Conservation (phyloP, 495 filamentous ascomycete species). For the Aspergillus cavernicola region DNA sequence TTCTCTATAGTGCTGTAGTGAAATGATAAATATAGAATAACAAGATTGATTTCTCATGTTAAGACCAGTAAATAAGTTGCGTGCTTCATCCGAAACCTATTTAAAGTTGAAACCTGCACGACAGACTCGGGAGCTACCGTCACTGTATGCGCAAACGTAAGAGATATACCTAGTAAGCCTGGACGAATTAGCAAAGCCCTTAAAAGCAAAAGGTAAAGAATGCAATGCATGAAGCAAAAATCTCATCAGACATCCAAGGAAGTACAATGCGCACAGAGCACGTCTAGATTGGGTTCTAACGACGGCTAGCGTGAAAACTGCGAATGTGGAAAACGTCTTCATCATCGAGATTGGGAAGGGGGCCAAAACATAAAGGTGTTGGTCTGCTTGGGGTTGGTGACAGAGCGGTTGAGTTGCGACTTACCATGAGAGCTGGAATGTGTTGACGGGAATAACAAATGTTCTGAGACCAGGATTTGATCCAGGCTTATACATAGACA, state of each 20-base stretch:
- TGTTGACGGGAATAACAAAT: no score
- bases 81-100: no score
- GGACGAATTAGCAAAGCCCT: constrained; percentile 6
- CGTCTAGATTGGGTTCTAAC: constrained; percentile 32
- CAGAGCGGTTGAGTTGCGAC: no score
- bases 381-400: background rate
- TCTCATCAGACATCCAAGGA: constrained; percentile 40
- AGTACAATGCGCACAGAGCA: constrained; percentile 34
- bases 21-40: no score
- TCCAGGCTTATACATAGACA: background rate
- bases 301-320: constrained; percentile 54
- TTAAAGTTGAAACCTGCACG: no score
- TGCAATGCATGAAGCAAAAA: background rate
- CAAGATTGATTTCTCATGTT: no score
- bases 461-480: background rate
- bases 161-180: background rate
- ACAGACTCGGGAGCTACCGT: no score
- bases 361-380: background rate
- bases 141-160: no score
- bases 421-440: background rate
- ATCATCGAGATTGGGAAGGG: constrained; percentile 34
- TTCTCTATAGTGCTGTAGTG: no score
- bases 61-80: no score
- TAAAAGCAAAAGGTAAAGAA: background rate
- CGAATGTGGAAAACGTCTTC: constrained; percentile 51